A percentile compares a stretch with the other conserved stretches of the same genome.
These are phyloP conservation scores for Aspergillus pseudotamarii DNA, from an alignment of 2,329 filamentous ascomycete species.

Conservation along the genomic window DNA sequence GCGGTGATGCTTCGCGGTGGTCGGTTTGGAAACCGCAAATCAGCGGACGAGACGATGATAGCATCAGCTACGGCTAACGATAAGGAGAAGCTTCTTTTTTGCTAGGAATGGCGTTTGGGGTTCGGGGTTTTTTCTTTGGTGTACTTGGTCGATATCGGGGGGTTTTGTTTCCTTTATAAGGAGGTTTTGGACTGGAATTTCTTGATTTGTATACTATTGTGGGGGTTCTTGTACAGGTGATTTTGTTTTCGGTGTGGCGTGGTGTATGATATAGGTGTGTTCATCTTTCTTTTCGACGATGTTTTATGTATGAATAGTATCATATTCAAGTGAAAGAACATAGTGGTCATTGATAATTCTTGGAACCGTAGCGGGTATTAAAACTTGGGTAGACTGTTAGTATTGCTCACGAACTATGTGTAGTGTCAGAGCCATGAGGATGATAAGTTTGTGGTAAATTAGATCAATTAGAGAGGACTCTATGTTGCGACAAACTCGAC, in stretches of 20 bases:
- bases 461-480: too few relatives aligned
- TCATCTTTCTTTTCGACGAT: not conserved
- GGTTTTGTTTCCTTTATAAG: conserved; percentile 9
- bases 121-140: conserved; percentile 17
- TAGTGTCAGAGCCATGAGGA: not conserved
- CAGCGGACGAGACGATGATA: not conserved
- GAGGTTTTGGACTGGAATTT: not conserved
- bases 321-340: not conserved
- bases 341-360: not conserved
- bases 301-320: not conserved
- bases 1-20: conserved; percentile 5
- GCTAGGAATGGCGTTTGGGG: conserved; percentile 24
- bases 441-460: too few relatives aligned
- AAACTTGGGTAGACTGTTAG: not conserved
- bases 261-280: not conserved
- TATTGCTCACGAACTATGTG: not conserved
- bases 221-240: not conserved
- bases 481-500: not conserved
- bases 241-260: not conserved
- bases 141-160: conserved; percentile 17
- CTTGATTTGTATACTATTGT: not conserved
- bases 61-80: not conserved
- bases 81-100: conserved; percentile 23
- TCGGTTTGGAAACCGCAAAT: not conserved
- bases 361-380: too few relatives aligned